Evolutionary conservation across 495 filamentous ascomycete genomes (phyloP).

Genomic region (Rusavskia elegans): DNA sequence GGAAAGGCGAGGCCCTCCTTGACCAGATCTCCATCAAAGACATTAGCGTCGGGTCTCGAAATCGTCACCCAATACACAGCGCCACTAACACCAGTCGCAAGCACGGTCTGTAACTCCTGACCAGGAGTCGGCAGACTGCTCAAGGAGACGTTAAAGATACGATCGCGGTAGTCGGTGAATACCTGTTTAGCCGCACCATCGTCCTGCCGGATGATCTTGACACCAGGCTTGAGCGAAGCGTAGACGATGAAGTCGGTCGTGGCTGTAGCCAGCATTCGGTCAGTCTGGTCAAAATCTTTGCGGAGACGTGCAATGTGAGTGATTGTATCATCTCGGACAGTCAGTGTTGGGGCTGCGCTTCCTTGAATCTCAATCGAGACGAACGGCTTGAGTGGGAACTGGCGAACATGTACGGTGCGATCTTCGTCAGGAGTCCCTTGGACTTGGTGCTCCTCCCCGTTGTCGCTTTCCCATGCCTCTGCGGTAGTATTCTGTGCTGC

Average conservation of each 20-base stretch:
- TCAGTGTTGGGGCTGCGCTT: constrained; percentile 15
- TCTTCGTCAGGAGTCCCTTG: constrained; percentile 41
- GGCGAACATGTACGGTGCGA: constrained; percentile 61
- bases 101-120: constrained; percentile 51
- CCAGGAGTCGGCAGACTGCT: constrained; percentile 40
- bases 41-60: constrained; percentile 50
- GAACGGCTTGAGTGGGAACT: constrained; percentile 92
- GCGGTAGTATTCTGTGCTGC: constrained; percentile 36
- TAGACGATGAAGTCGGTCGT: constrained; percentile 89
- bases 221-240: constrained; percentile 75
- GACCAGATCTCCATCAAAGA: constrained; percentile 58
- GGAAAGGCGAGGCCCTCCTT: constrained; percentile 69
- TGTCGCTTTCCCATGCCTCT: constrained; percentile 63
- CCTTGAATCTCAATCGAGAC: constrained; percentile 50
- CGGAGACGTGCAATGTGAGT: constrained; percentile 85
- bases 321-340: constrained; percentile 39
- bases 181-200: constrained; percentile 79
- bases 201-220: constrained; percentile 85
- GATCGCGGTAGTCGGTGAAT: constrained; percentile 73
- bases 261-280: constrained; percentile 79
- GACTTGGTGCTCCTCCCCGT: constrained; percentile 52
- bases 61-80: constrained; percentile 84
- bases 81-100: constrained; percentile 85
- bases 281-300: constrained; percentile 94
- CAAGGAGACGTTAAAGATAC: constrained; percentile 84